Conservation (phyloP, 139 green algal genomes). For the Pleodorina starrii region DNA sequence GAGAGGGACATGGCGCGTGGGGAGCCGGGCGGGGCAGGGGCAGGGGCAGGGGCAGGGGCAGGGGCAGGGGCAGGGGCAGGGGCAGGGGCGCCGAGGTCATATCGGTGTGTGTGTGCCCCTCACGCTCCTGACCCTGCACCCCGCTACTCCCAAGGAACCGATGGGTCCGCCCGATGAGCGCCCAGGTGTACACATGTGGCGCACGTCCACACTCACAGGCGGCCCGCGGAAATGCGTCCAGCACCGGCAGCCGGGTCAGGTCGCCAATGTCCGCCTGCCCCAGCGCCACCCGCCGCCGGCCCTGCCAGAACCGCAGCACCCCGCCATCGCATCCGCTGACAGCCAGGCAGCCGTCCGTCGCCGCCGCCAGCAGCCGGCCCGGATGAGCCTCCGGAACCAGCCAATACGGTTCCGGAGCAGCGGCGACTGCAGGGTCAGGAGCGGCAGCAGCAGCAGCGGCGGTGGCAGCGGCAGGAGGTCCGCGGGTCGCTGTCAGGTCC, state of each 20-base stretch:
- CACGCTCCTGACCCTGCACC: too few species aligned
- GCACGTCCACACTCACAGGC: too few species aligned
- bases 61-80: too few species aligned
- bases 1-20: not conserved
- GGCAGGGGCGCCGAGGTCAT: too few species aligned
- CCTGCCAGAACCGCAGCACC: constrained; percentile 1
- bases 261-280: not conserved
- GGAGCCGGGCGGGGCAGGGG: not conserved
- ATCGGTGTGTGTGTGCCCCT: too few species aligned
- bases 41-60: not conserved
- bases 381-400: not conserved
- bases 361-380: constrained; percentile 38
- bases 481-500: constrained; percentile 28
- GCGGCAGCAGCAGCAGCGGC: not conserved
- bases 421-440: not conserved
- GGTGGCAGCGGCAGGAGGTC: too few species aligned
- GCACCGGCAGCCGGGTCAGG: not conserved
- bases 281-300: not conserved
- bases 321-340: constrained; percentile 38
- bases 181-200: too few species aligned
- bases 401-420: constrained; percentile 14
- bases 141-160: too few species aligned
- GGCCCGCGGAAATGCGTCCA: not conserved
- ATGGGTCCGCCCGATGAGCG: too few species aligned
- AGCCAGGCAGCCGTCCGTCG: constrained; percentile 6